Percentiles rank a stretch among this genome's conserved stretches.
These are phyloP conservation scores for Tylopilus sp. DNA, from an alignment of 768 basidiomycete genomes.

Conservation along the genomic window DNA sequence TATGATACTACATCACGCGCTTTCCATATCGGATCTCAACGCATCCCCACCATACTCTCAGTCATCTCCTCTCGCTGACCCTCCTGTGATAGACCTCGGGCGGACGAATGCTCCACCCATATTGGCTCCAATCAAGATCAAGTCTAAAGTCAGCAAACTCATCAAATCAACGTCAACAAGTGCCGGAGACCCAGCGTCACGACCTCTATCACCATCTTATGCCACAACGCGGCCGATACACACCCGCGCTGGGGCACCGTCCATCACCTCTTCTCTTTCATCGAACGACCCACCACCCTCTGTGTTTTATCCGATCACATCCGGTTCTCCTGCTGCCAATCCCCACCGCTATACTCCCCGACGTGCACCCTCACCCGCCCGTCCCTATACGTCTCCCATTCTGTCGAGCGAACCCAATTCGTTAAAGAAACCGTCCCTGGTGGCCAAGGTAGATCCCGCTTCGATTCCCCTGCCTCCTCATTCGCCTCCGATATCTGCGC, in stretches of 20 bases:
- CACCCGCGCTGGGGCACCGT: slow-evolving; percentile 27
- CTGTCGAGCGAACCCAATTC: slow-evolving; percentile 23
- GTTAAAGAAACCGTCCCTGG: slow-evolving; percentile 11
- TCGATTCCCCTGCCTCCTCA: slow-evolving; percentile 61
- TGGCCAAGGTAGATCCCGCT: slow-evolving; percentile 49
- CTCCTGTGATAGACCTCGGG: slow-evolving; percentile 4
- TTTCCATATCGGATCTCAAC: slow-evolving; percentile 21
- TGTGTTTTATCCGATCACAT: slow-evolving; percentile 55
- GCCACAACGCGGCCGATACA: slow-evolving; percentile 31
- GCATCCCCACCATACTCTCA: slow-evolving; percentile 13
- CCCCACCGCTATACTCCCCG: slow-evolving; percentile 50
- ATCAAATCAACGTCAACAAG: slow-evolving; percentile 33
- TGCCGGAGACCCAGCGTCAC: slow-evolving; percentile 34
- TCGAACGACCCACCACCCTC: slow-evolving; percentile 27
- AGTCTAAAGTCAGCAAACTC: slow-evolving; percentile 56
- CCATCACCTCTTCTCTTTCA: slow-evolving; percentile 28
- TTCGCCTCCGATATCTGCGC: slow-evolving; percentile 66
- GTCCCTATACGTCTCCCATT: slow-evolving; percentile 28
- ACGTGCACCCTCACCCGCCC: slow-evolving; percentile 33
- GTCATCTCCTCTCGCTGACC: slow-evolving; percentile 16
- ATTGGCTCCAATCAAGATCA: slow-evolving; percentile 42
- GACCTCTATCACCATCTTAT: slow-evolving; percentile 34
- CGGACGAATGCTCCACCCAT: slow-evolving; percentile 17
- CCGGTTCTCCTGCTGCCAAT: slow-evolving; percentile 52
- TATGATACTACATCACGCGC: slow-evolving; percentile 25